Percentiles rank a stretch among this genome's conserved stretches.
phyloP scores from a whole-genome alignment of 805 yeast genomes.

The Ogataea neopini region DNA sequence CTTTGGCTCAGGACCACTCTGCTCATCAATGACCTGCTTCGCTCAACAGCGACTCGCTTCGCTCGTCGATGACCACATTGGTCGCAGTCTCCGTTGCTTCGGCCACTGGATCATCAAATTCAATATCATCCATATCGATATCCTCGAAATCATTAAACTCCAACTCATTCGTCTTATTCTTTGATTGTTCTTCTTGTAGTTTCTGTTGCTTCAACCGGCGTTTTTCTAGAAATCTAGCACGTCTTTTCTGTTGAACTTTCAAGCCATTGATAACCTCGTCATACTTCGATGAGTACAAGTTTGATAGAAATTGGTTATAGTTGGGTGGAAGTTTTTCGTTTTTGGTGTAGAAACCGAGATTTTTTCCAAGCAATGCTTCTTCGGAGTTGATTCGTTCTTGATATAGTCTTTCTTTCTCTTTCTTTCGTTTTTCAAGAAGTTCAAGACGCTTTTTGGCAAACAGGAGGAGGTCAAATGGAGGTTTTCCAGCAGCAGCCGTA shows the following conservation, averaged over 20 bases:
- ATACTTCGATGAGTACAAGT: constrained; percentile 23
- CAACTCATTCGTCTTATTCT: constrained; percentile 19
- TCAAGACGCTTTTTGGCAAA: constrained; percentile 53
- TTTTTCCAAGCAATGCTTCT: constrained; percentile 33
- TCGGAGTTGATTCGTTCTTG: constrained; percentile 34
- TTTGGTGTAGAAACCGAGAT: constrained; percentile 35
- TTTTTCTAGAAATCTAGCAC: constrained; percentile 27
- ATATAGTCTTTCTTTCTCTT: constrained; percentile 36
- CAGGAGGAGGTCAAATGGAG: constrained; percentile 53
- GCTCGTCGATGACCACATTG: no score
- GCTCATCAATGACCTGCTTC: no score
- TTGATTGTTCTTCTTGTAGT: constrained; percentile 24
- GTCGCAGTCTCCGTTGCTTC: no score
- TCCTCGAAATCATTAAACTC: constrained; percentile 21
- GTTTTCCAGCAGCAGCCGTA: no score
- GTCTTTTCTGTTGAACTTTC: constrained; percentile 35
- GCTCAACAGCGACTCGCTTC: no score
- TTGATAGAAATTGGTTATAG: constrained; percentile 21
- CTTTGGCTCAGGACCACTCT: no score
- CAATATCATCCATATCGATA: constrained; percentile 7
- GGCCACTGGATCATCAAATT: constrained; percentile 22
- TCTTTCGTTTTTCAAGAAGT: constrained; percentile 37
- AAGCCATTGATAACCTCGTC: constrained; percentile 29
- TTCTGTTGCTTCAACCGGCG: constrained; percentile 34
- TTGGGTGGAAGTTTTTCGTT: constrained; percentile 25